phyloP scores from a whole-genome alignment of 1,139 yeast genomes.

The Geotrichum macrosporum region DNA sequence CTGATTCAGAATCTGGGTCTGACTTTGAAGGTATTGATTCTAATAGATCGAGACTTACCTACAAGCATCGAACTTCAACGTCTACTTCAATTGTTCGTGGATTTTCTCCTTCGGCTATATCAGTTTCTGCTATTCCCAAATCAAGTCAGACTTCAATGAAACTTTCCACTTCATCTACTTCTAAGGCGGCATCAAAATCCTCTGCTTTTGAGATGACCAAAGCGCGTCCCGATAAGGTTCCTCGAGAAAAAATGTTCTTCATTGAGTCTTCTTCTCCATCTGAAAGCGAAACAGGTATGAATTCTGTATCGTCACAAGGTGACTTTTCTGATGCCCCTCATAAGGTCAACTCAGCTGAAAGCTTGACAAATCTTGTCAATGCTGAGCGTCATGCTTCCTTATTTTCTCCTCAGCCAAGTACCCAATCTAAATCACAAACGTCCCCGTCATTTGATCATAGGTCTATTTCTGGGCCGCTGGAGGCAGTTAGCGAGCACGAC shows the following conservation, averaged over 20 bases:
- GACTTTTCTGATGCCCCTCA: background rate
- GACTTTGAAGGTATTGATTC: conserved; percentile 25
- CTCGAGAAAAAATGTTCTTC: conserved; percentile 54
- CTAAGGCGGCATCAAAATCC: conserved; percentile 5
- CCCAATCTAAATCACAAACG: background rate
- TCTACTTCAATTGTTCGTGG: conserved; percentile 46
- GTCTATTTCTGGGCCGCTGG: conserved; percentile 31
- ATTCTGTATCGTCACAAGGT: conserved; percentile 18
- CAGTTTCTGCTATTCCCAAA: conserved; percentile 29
- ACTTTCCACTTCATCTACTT: conserved; percentile 11
- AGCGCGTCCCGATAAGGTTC: conserved; percentile 30
- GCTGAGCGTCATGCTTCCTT: conserved; percentile 11
- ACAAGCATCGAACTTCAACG: conserved; percentile 32
- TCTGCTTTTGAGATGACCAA: conserved; percentile 24
- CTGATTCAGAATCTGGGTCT: conserved; percentile 14
- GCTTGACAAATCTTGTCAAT: background rate
- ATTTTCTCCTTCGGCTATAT: conserved; percentile 42
- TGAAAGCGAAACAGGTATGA: conserved; percentile 35
- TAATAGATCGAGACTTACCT: conserved; percentile 20
- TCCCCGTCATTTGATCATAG: conserved; percentile 20
- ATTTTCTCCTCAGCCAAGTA: conserved; percentile 5
- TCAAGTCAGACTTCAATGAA: conserved; percentile 4
- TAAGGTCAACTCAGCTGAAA: conserved; percentile 1
- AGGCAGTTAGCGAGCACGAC: conserved; percentile 42
- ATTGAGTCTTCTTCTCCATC: conserved; percentile 58